phyloP scores from a whole-genome alignment of 23 red algal species.

The Cyanidium caldarium region DNA sequence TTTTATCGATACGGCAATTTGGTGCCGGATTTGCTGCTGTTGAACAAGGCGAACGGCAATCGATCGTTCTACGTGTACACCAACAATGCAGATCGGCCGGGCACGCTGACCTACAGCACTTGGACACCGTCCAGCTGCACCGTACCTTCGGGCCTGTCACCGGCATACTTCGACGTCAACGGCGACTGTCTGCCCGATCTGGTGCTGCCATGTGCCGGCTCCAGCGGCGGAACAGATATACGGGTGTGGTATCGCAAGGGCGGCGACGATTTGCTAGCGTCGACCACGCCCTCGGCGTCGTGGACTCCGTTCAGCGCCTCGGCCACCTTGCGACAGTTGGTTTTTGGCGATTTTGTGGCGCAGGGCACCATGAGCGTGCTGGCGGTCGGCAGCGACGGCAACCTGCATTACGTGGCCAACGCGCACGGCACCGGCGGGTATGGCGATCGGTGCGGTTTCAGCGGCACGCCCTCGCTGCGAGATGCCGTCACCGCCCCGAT shows the following conservation, averaged over 20 bases:
- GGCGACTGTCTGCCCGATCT: slow-evolving; percentile 93
- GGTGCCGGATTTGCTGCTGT: slow-evolving; percentile 48
- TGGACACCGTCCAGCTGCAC: neutral
- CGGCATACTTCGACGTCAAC: slow-evolving; percentile 71
- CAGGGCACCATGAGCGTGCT: neutral
- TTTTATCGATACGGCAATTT: slow-evolving; percentile 74
- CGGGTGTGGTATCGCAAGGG: neutral
- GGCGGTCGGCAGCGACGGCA: neutral
- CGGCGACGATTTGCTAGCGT: neutral
- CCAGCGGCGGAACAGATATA: neutral
- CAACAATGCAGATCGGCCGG: neutral
- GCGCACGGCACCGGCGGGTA: neutral
- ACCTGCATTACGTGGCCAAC: neutral
- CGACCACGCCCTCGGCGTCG: neutral
- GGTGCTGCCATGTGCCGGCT: slow-evolving; percentile 9
- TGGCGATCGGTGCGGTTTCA: neutral
- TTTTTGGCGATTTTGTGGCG: neutral
- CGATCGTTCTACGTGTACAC: slow-evolving; percentile 33
- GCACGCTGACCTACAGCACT: neutral
- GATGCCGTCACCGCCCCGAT: neutral
- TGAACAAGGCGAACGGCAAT: slow-evolving; percentile 36
- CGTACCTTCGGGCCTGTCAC: neutral
- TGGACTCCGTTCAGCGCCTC: neutral
- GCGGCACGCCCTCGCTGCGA: neutral
- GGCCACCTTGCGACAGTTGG: neutral